Evolutionary conservation across 2,329 filamentous ascomycete species (phyloP), one percentile per base, ranked within the genome.

Genomic region (Juglanconis oblonga): DNA sequence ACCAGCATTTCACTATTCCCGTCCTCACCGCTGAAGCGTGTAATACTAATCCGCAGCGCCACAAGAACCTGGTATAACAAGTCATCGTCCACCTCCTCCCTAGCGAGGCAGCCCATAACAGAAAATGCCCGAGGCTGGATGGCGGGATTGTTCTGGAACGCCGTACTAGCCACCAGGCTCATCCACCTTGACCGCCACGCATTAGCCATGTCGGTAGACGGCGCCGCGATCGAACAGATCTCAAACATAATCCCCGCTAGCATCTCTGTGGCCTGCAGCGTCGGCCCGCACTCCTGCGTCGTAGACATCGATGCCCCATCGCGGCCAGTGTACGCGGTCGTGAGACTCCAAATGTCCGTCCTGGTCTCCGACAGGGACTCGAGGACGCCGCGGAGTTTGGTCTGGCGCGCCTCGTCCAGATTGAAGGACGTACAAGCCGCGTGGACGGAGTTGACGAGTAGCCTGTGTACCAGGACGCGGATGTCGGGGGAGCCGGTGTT

Each of bases 1-100:
- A 88, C 81, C 35, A 89, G 78, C 86, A 90, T 88, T 66, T 89
- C 87, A 64, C 80, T 84, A 67, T 83, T 86, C 59, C 78, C 81
- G 58, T 87, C 86, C 59, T 88, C 85, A 14, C 58, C 51, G 49
- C 83, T 81, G 67, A 87, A 89, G 33, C 86, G 81, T n/a, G 79
- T 76, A 14, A 90, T 80, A 66, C 86, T 87, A 64, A 82, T 87
- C 52, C 87, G 81, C 14, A 90, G 76, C 14, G 87, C 86, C 33
- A 90, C 87, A 3, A 90, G 78, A 24, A 90, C 86, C 69, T 90
- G 87, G 68, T 90, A 90, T 2, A 90, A 78, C 4, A 90, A 76
- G 68, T 90, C 87, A 64, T 90, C 87, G 57, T 90, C 87, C 1
- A 90, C 87, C 69, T 89, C 87, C 67, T 89, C 87, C n/a, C 86